These are phyloP conservation scores for Golubevia sp. DNA, from an alignment of 1,284 basidiomycete genomes.

Conservation along the genomic window DNA sequence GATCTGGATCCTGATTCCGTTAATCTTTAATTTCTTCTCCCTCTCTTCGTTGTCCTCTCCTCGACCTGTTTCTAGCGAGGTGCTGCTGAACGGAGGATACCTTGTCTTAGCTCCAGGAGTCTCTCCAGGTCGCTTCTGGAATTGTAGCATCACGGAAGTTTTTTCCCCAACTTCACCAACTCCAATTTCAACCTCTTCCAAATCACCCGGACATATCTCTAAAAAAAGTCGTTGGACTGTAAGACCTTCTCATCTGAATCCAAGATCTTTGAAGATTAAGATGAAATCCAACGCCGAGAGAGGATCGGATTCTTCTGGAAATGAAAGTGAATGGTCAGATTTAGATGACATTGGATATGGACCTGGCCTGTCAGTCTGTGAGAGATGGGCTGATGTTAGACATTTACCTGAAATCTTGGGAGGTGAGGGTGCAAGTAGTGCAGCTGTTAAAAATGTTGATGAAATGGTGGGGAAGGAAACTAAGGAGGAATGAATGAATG, in stretches of 20 bases:
- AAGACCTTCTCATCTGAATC: slow-evolving; percentile 7
- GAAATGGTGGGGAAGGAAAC: slow-evolving; percentile 8
- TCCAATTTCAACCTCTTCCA: not conserved
- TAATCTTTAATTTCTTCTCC: no score
- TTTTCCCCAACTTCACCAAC: slow-evolving; percentile 16
- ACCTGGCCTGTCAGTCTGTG: slow-evolving; percentile 1
- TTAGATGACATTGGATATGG: slow-evolving; percentile 8
- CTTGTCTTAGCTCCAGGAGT: slow-evolving; percentile 14
- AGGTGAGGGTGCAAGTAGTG: not conserved
- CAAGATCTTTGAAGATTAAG: not conserved
- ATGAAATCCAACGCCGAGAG: not conserved
- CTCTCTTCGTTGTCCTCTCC: no score
- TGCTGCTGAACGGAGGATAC: slow-evolving; percentile 31
- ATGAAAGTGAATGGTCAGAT: slow-evolving; percentile 1
- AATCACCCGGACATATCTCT: not conserved
- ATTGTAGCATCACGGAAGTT: slow-evolving; percentile 53
- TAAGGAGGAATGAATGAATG: not conserved
- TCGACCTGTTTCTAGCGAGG: slow-evolving; percentile 13
- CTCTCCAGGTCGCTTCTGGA: slow-evolving; percentile 41
- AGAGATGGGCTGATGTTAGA: slow-evolving; percentile 5
- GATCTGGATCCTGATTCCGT: no score
- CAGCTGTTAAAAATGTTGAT: slow-evolving; percentile 5
- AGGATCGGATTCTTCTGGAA: not conserved
- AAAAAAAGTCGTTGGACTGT: slow-evolving; percentile 2
- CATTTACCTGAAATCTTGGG: slow-evolving; percentile 5